A percentile compares a stretch with the other conserved stretches of the same genome.
phyloP scores from a whole-genome alignment of 345 rosid genomes.

The Rhizophora apiculata region DNA sequence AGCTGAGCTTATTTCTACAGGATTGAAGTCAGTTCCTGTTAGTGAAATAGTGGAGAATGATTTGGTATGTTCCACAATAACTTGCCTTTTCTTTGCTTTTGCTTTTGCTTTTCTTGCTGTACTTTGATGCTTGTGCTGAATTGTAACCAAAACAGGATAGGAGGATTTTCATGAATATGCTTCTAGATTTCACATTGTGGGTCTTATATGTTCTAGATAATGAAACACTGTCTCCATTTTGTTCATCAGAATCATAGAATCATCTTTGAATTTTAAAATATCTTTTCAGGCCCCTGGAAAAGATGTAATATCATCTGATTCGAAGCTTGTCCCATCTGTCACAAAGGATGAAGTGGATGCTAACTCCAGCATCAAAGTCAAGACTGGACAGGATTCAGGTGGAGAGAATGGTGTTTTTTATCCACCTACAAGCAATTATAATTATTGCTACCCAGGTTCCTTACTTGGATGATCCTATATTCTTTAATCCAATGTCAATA shows the following conservation, averaged over 20 bases:
- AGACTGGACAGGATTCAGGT: slow-evolving; percentile 23
- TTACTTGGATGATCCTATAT: slow-evolving; percentile 3
- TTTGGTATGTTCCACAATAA: slow-evolving; percentile 23
- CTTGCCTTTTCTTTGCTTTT: background rate
- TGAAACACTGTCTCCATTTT: background rate
- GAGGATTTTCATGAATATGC: background rate
- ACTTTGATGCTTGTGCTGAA: background rate
- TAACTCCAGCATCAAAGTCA: slow-evolving; percentile 22
- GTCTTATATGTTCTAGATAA: background rate
- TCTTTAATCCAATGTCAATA: background rate
- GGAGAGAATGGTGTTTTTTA: slow-evolving; percentile 25
- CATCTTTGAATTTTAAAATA: background rate
- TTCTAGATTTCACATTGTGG: background rate
- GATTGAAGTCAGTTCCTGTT: slow-evolving; percentile 24
- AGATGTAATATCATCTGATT: slow-evolving; percentile 27
- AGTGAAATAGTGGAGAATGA: slow-evolving; percentile 25
- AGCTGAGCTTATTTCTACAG: slow-evolving; percentile 28
- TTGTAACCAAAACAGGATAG: background rate
- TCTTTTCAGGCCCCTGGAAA: slow-evolving; percentile 32
- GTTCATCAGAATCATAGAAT: too few relatives aligned
- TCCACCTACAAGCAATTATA: slow-evolving; percentile 36
- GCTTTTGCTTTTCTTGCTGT: background rate
- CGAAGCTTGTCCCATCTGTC: slow-evolving; percentile 24
- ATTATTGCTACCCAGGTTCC: slow-evolving; percentile 54
- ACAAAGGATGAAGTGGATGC: slow-evolving; percentile 27